phyloP scores from a whole-genome alignment of 2,329 filamentous ascomycete species.

The Apiospora sp. region DNA sequence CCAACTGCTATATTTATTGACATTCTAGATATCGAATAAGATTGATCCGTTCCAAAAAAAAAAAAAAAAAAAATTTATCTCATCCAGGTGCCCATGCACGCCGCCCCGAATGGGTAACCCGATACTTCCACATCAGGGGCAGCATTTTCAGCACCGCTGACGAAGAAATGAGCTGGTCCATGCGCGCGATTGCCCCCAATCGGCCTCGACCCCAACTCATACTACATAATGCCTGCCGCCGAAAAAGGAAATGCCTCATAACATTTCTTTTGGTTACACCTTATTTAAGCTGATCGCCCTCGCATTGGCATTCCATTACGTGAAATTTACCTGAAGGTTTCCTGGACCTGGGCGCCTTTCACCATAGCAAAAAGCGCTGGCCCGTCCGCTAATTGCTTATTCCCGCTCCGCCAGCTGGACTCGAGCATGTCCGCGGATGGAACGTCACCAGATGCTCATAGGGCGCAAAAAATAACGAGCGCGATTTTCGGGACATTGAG shows the following conservation, averaged over 20 bases:
- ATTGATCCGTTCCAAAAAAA: too few relatives aligned
- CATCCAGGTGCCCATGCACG: not conserved
- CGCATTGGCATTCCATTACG: not conserved
- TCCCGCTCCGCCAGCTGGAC: not conserved
- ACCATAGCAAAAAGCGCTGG: not conserved
- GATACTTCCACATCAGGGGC: not conserved
- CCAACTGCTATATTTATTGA: not conserved
- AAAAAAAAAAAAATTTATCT: too few relatives aligned
- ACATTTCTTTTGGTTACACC: not conserved
- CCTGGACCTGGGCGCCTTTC: not conserved
- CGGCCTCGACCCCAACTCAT: not conserved
- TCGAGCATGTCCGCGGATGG: not conserved
- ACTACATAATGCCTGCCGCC: not conserved
- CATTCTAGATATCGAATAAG: not conserved
- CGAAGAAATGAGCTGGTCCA: not conserved
- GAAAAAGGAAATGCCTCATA: conserved; percentile 23
- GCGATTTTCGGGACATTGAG: not conserved
- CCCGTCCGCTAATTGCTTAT: not conserved
- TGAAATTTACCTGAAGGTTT: conserved; percentile 14
- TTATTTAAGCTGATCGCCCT: not conserved
- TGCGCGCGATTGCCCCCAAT: not conserved
- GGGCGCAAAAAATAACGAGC: not conserved
- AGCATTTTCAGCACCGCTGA: not conserved
- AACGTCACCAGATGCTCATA: not conserved
- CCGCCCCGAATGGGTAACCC: not conserved